A percentile compares a stretch with the other conserved stretches of the same genome.
Evolutionary conservation across 208 protist genomes (phyloP).

Genomic region (Leishmania braziliensis): DNA sequence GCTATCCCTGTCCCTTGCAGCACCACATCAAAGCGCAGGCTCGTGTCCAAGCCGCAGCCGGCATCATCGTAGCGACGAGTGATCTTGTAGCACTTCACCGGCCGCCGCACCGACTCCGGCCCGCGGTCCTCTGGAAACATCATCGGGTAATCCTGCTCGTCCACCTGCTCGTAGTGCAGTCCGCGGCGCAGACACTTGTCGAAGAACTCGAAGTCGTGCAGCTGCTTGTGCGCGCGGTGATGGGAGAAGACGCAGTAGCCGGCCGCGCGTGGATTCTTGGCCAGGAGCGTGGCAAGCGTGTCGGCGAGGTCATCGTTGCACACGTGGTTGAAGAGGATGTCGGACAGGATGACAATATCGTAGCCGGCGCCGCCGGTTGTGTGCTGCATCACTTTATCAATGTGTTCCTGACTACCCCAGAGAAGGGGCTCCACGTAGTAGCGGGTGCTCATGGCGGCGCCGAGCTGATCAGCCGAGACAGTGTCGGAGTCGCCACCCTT

Average conservation of each 20-base stretch:
- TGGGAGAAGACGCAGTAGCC: conserved; percentile 92
- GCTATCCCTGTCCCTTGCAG: conserved; percentile 89
- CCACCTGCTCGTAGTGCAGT: conserved; percentile 71
- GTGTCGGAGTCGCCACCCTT: not conserved
- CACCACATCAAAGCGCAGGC: conserved; percentile 72
- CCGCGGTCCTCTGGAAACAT: conserved; percentile 91
- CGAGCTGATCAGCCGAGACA: conserved; percentile 16
- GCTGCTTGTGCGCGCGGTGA: conserved; percentile 84
- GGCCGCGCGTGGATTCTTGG: conserved; percentile 42
- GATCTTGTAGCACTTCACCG: conserved; percentile 82
- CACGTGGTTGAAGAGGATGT: conserved; percentile 92
- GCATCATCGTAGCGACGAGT: conserved; percentile 57
- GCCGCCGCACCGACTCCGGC: conserved; percentile 76
- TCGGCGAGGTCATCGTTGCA: conserved; percentile 87
- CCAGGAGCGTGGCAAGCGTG: conserved; percentile 60
- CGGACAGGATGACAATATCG: conserved; percentile 87
- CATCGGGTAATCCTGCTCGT: conserved; percentile 81
- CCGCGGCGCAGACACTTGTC: conserved; percentile 82
- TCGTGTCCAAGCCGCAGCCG: conserved; percentile 45
- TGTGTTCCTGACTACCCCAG: conserved; percentile 50
- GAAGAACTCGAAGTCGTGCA: conserved; percentile 88
- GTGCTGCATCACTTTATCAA: conserved; percentile 57
- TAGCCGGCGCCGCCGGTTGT: conserved; percentile 61
- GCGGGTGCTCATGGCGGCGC: conserved; percentile 17
- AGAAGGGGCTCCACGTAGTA: conserved; percentile 76